Conservation (phyloP, 257 asterid species). For the Salvia splendens region DNA sequence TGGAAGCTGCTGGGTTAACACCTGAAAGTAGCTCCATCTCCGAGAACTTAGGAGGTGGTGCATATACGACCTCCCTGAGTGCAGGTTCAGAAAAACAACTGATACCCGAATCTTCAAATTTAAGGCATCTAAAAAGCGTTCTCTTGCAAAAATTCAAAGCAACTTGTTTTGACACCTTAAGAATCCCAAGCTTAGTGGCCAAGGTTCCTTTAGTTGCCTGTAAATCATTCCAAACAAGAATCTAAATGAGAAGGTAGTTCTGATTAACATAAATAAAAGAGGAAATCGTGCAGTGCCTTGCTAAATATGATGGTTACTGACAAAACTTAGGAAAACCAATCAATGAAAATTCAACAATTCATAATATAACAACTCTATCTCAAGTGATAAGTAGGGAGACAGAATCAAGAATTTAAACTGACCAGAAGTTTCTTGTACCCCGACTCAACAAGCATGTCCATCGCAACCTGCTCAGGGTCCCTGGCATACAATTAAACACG, state of each 20-base stretch:
- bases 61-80: slow-evolving; percentile 66
- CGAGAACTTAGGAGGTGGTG: slow-evolving; percentile 69
- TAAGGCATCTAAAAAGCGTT: slow-evolving; percentile 71
- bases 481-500: slow-evolving; percentile 45
- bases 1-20: slow-evolving; percentile 37
- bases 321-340: background rate
- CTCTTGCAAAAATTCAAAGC: slow-evolving; percentile 80
- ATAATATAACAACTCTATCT: background rate
- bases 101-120: slow-evolving; percentile 65
- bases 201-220: slow-evolving; percentile 89
- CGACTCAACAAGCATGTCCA: slow-evolving; percentile 78
- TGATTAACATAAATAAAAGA: slow-evolving; percentile 7
- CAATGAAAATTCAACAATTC: background rate
- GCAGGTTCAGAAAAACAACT: slow-evolving; percentile 84
- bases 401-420: slow-evolving; percentile 34
- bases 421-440: slow-evolving; percentile 89
- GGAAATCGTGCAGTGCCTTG: slow-evolving; percentile 7
- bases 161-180: slow-evolving; percentile 75
- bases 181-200: slow-evolving; percentile 77
- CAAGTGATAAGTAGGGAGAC: slow-evolving; percentile 11
- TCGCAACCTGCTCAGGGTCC: slow-evolving; percentile 87
- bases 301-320: background rate
- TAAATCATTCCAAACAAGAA: slow-evolving; percentile 37
- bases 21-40: slow-evolving; percentile 58
- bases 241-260: slow-evolving; percentile 20